phyloP scores from a whole-genome alignment of 2,329 filamentous ascomycete genomes.

The Eutypella sp. region DNA sequence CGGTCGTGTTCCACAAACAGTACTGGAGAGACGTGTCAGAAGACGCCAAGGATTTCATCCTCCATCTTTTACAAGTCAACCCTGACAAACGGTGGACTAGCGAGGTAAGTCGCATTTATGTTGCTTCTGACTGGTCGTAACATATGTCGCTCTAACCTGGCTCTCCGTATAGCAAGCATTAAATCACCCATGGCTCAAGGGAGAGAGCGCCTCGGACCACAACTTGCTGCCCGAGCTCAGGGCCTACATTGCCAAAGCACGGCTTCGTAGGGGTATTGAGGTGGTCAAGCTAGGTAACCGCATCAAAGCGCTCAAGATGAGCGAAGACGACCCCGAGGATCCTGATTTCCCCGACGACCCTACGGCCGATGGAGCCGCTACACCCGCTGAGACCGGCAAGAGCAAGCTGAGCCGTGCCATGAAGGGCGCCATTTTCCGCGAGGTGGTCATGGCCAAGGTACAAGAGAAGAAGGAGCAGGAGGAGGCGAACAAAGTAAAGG shows the following conservation, averaged over 20 bases:
- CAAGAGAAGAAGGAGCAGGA: slow-evolving; percentile 86
- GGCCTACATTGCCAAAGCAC: slow-evolving; percentile 85
- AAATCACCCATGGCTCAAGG: slow-evolving; percentile 82
- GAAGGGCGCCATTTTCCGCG: slow-evolving; percentile 77
- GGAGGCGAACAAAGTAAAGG: slow-evolving; percentile 63
- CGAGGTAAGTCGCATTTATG: slow-evolving; percentile 47
- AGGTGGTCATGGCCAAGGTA: slow-evolving; percentile 91
- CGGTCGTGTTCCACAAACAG: slow-evolving; percentile 90
- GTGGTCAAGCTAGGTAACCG: slow-evolving; percentile 93
- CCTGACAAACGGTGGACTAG: slow-evolving; percentile 74
- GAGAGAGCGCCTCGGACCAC: slow-evolving; percentile 88
- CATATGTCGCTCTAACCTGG: too few relatives aligned
- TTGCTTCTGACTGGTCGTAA: not conserved
- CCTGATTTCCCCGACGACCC: slow-evolving; percentile 66
- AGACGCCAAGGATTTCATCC: slow-evolving; percentile 93
- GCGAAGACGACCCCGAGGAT: slow-evolving; percentile 77
- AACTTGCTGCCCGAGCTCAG: slow-evolving; percentile 96
- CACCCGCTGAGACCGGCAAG: slow-evolving; percentile 33
- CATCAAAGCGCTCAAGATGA: slow-evolving; percentile 89
- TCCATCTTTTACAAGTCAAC: slow-evolving; percentile 71
- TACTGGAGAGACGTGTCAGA: slow-evolving; percentile 98
- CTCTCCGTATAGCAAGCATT: slow-evolving; percentile 59
- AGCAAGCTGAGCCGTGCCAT: slow-evolving; percentile 44
- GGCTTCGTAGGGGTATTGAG: slow-evolving; percentile 89
- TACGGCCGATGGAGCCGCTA: slow-evolving; percentile 47